Conservation (phyloP, 2,329 filamentous ascomycete genomes). For the Talaromyces amestolkiae region DNA sequence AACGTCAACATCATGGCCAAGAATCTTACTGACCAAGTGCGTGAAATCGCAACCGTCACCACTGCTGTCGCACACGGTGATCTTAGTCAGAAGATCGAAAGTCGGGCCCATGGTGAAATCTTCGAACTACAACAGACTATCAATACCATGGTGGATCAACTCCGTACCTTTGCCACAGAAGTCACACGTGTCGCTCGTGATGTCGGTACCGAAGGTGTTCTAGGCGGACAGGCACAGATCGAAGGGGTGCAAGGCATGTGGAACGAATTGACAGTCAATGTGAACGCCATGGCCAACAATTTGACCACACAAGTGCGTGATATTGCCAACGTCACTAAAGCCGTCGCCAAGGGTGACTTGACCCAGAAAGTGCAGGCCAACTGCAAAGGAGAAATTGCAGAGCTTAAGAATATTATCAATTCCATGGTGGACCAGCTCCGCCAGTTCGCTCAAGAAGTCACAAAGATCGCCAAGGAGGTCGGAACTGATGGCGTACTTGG, state of each 20-base stretch:
- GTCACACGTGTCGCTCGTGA: constrained; percentile 76
- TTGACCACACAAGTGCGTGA: constrained; percentile 86
- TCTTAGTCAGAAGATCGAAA: constrained; percentile 73
- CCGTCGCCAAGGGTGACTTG: constrained; percentile 73
- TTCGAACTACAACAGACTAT: constrained; percentile 76
- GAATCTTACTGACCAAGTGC: constrained; percentile 72
- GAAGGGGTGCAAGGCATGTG: constrained; percentile 79
- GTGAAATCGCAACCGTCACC: constrained; percentile 76
- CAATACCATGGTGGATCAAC: constrained; percentile 81
- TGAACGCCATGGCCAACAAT: constrained; percentile 81
- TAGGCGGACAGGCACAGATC: constrained; percentile 75
- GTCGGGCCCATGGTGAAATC: constrained; percentile 72
- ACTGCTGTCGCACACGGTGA: constrained; percentile 75
- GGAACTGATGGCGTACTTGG: constrained; percentile 88
- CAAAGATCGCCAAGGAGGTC: constrained; percentile 87
- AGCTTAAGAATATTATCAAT: constrained; percentile 95
- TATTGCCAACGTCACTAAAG: constrained; percentile 74
- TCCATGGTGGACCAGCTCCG: constrained; percentile 96
- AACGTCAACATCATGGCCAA: constrained; percentile 78
- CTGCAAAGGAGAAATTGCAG: constrained; percentile 82
- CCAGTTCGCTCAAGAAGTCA: constrained; percentile 91
- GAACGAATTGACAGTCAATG: constrained; percentile 78
- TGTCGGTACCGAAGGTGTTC: constrained; percentile 74
- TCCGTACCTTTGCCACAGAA: constrained; percentile 75
- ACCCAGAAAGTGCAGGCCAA: constrained; percentile 92